Base-by-base conservation (phyloP, 257 asterid species). In the Voacanga thouarsii region DNA sequence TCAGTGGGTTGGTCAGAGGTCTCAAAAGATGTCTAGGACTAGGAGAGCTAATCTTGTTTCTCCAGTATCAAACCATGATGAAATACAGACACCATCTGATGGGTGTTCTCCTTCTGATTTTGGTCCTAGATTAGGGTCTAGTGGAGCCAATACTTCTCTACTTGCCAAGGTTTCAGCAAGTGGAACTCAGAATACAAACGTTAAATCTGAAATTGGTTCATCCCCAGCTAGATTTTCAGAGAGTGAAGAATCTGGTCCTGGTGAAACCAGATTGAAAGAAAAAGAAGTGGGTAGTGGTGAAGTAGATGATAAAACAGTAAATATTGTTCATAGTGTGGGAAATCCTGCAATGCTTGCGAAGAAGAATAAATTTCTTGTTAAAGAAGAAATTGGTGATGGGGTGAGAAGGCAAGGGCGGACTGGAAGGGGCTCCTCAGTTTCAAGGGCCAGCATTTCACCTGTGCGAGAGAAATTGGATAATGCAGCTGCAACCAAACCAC, bases 1-100 rank as follows among this genome's bases (percentile, higher is more conserved):
- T 77, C 97, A 93, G 75, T 96, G 99, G 99, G 91, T 59, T 82
- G 98, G 99, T 80, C 99, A 93, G 90, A 88, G 98, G 87, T 92
- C 97, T n/a, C 97, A 92, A 76, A 96, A 96, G 85, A 90, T 89
- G 65, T 89, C 98, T 75, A 95, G 99, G 43, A 88, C 95, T 0
- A 89, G 98, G 92, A 90, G 99, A 86, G 90, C 96, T 70, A 93
- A 96, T 85, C 90, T 96, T 79, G 83, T 87, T 73, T 87, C 90
- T 44, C 98, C 99, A 53, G 96, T 93, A 70, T 85, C 94, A 63
- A 92, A 88, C 89, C 93, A 87, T 77, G 96, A 92, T 71, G 99
- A 92, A 81, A 66, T 82, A 56, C 98, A 86, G 82, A 81, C 85
- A 78, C 96, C 91, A 72, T 85, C 94, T 71, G 99, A 92, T 83